Evolutionary conservation across 2,329 filamentous ascomycete species (phyloP).

Genomic region (Zarea fungicola): DNA sequence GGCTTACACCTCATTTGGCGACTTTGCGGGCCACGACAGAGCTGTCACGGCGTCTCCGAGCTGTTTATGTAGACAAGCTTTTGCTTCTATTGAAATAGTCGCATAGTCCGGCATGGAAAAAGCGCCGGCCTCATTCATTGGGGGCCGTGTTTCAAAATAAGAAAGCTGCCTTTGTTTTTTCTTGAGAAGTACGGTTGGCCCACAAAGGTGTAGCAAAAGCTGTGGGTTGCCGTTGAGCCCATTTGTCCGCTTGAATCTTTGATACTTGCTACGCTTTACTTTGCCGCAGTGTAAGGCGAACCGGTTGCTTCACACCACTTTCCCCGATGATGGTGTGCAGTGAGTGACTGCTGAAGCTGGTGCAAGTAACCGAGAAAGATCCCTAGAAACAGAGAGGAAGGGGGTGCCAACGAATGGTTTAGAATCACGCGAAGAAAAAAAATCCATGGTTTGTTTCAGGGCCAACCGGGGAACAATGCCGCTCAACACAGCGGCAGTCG

Average conservation of each 20-base stretch:
- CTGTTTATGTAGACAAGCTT: neutral
- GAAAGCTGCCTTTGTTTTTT: neutral
- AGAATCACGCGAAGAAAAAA: no score
- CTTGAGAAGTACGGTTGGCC: conserved; percentile 1
- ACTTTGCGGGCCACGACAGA: neutral
- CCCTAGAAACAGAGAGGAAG: neutral
- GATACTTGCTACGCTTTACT: neutral
- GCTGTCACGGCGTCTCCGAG: conserved; percentile 7
- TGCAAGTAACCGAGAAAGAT: neutral
- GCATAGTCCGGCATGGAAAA: neutral
- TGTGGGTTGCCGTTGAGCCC: conserved; percentile 4
- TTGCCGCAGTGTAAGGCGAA: neutral
- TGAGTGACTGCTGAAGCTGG: neutral
- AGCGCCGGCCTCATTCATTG: neutral
- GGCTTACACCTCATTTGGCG: neutral
- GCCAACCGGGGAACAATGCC: no score
- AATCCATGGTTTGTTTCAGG: no score
- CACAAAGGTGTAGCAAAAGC: neutral
- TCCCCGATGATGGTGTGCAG: neutral
- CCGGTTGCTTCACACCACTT: no score
- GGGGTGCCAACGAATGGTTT: no score
- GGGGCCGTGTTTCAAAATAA: conserved; percentile 7
- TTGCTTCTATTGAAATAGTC: neutral
- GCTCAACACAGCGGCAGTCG: no score
- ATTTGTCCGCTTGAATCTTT: no score